Base-by-base conservation (phyloP, 331 rosid species). In the Telfairia occidentalis region DNA sequence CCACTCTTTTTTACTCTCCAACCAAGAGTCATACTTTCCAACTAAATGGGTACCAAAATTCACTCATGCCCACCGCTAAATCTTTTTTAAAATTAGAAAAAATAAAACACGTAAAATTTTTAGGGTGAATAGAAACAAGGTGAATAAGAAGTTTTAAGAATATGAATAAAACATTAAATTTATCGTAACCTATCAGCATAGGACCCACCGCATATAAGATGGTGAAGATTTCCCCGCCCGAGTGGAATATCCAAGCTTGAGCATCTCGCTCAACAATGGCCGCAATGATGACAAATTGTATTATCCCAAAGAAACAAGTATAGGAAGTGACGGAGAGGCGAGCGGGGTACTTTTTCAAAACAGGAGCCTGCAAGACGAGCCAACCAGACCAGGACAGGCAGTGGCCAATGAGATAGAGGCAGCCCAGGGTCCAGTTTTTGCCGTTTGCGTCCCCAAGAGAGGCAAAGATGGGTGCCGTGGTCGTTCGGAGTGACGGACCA, bases 311-410 rank as follows among this genome's bases (percentile, higher is more conserved):
- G 90, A 95, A 95, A 49, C 96, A 91, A 2, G 98, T 95, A 60
- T 80, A 95, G 4, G 97, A 89, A 12, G 98, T 95, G 71, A 91
- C 97, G 4, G 98, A 95, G 78, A 91, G 96, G 18, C 98, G 89
- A 18, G 98, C 97, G 0, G 98, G 97, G 78, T 91, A 95, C 79
- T 95, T 91, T 83, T 95, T 95, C 38, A 95, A 89, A 7, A 95
- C 86, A 0, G 98, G 98, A n/a, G 96, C 89, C 77, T 91, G 98
- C 65, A 95, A 18, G 16, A 95, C 98, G 0, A 95, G 96, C 98
- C 97, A 95, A 7, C 76, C 98, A 46, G 98, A 95, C 97, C 97
- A 95, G 0, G 97, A 85, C 82, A 91, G 81, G 80, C 98, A 95
- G 67, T 95, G 98, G 0, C 98, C 97, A 34, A 95, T 90, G 5